Conservation (phyloP, 768 basidiomycete species). For the Tulasnella sp. region DNA sequence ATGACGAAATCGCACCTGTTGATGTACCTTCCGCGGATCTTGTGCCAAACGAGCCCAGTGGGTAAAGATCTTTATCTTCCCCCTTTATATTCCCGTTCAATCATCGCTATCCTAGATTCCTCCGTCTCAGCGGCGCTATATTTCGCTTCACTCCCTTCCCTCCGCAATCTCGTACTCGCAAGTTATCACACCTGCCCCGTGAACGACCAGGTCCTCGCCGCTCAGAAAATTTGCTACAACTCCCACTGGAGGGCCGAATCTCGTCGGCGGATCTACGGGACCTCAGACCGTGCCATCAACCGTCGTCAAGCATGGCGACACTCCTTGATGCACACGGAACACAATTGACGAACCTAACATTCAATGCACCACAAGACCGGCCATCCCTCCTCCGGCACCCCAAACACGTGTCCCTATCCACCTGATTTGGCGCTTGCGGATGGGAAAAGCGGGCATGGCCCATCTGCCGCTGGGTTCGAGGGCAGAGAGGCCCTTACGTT, state of each 20-base stretch:
- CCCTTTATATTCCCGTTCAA: constrained; percentile 45
- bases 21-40: constrained; percentile 1
- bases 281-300: constrained; percentile 25
- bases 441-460: not conserved
- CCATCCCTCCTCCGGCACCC: constrained; percentile 5
- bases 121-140: constrained; percentile 52
- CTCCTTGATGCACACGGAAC: constrained; percentile 18
- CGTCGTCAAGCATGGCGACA: constrained; percentile 17
- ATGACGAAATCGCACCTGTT: constrained; percentile 36
- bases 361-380: constrained; percentile 15
- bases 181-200: constrained; percentile 60
- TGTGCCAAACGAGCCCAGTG: not conserved
- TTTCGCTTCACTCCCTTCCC: constrained; percentile 46
- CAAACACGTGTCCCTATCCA: not conserved
- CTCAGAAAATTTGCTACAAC: constrained; percentile 30
- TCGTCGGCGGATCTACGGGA: constrained; percentile 12
- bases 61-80: constrained; percentile 38
- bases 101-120: constrained; percentile 59
- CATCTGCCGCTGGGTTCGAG: not conserved
- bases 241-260: not conserved
- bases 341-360: constrained; percentile 8
- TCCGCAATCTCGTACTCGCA: constrained; percentile 56
- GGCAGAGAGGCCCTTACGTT: not conserved
- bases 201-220: constrained; percentile 28
- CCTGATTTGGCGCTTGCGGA: not conserved